Base-by-base conservation (phyloP, 108 stramenopile genomes). In the Cylindrotheca fusiformis region DNA sequence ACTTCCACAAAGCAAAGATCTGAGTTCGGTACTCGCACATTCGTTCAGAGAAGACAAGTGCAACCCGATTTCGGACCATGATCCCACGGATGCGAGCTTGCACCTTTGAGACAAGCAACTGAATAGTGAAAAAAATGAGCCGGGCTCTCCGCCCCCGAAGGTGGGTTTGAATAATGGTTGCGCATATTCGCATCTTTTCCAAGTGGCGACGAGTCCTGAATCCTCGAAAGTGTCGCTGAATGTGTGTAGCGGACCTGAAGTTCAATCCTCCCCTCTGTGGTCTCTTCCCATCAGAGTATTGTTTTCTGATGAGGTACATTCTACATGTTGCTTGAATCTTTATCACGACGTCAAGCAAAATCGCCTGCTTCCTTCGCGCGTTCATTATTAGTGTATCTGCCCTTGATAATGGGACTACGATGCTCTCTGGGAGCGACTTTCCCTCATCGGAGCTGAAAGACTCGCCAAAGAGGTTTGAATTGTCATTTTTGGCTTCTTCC, bases 341-440 rank as follows among this genome's bases (percentile, higher is more conserved):
- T 19, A 76, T 58, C 19, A 83, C 48, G 14, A 72, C 10, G 21
- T 58, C 68, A 6, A 78, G 27, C 12, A 83, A 63, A 46, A 78
- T 78, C 14, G 61, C 17, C 33, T 78, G 71, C 53, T 78, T 78
- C 53, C 82, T 27, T 58, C 82, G 59, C 17, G 82, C 65, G 47
- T 68, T 58, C 45, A 82, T 67, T 46, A 82, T 58, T 27, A 76
- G 60, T 6, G 67, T 72, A n/a, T 82, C 72, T 19, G 69, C 64
- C 47, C 49, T 67, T 23, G 61, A 47, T 27, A 63, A 28, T 24
- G 61, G 64, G n/a, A 27, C 61, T 18, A 72, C 63, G 10, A 4
- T 56, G 51, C 54, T 51, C 6, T 60, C 52, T 25, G 68, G 33
- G 14, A 41, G 10, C n/a, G n/a, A n/a, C n/a, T n/a, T n/a, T n/a